These are phyloP conservation scores for Buxus sempervirens DNA, from an alignment of 164 flowering plant species.

Conservation along the genomic window DNA sequence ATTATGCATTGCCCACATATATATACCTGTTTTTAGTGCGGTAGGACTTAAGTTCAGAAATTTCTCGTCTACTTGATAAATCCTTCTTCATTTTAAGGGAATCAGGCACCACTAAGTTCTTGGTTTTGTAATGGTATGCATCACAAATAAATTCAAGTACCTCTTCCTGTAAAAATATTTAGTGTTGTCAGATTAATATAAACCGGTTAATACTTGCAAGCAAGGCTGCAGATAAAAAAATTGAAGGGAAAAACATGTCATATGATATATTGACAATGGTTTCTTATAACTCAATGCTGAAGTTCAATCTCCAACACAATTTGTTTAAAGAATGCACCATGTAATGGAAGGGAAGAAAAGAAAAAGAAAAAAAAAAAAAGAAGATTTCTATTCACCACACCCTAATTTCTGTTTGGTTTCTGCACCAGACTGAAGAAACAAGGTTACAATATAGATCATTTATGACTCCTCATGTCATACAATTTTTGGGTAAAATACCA, in stretches of 20 bases:
- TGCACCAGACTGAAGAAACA: too few relatives aligned
- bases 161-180: conserved; percentile 45
- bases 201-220: not conserved
- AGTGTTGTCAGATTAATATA: not conserved
- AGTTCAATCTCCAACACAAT: too few relatives aligned
- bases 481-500: too few relatives aligned
- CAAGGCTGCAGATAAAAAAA: not conserved
- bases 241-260: not conserved
- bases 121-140: conserved; percentile 56
- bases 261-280: not conserved
- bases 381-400: too few relatives aligned
- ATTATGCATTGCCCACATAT: not conserved
- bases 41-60: conserved; percentile 51
- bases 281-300: too few relatives aligned
- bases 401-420: too few relatives aligned
- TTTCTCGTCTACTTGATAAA: conserved; percentile 34
- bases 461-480: too few relatives aligned
- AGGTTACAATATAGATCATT: too few relatives aligned
- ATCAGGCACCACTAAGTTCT: conserved; percentile 51
- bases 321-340: too few relatives aligned
- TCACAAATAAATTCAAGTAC: conserved; percentile 63
- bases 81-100: conserved; percentile 60
- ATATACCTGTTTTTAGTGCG: conserved; percentile 66
- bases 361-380: too few relatives aligned
- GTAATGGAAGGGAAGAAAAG: too few relatives aligned